Evolutionary conservation across 805 yeast genomes (phyloP), one percentile per base, ranked within the genome.

Genomic region (Saccharomycopsis amapae): DNA sequence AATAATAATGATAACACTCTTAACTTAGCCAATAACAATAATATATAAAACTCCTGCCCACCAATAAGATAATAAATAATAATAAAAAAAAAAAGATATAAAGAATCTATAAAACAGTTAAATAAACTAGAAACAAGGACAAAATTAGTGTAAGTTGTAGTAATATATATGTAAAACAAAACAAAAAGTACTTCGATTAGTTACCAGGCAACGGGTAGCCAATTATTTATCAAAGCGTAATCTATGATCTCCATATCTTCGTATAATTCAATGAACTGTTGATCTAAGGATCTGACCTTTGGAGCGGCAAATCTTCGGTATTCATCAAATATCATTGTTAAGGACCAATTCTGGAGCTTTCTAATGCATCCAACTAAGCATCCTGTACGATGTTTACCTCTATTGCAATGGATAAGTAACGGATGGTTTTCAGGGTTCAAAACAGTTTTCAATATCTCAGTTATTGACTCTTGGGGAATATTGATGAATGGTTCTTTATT

Each of bases 341-440:
- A 64, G 2, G 95, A 81, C 98, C 98, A 93, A 50, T 81, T 79
- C 59, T 90, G 97, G 44, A 89, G 65, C 56, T 93, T 71, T 50
- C 98, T 67, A 28, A 93, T 71, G 58, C 96, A 90, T 2, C 98
- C 98, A 25, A 93, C 89, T 13, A 93, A 69, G 62, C 97, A 93
- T 0, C 98, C 98, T 0, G 98, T 93, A 55, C 98, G 72, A 62
- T 93, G 98, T 62, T 90, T 93, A 9, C 98, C 98, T 49, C 96
- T 69, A 64, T 93, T 93, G 65, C 98, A 93, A 62, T 93, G 98
- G 37, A 93, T 85, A 52, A 93, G 67, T 10, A 93, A 69, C 1
- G 98, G 98, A 48, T 88, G 97, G 62, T 93, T 90, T 19, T 61
- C 79, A 0, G 97, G 96, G 57, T 93, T 72, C 13, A 87, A 62